Evolutionary conservation across 768 basidiomycete genomes (phyloP).

Genomic region (Boletus reticulatus): DNA sequence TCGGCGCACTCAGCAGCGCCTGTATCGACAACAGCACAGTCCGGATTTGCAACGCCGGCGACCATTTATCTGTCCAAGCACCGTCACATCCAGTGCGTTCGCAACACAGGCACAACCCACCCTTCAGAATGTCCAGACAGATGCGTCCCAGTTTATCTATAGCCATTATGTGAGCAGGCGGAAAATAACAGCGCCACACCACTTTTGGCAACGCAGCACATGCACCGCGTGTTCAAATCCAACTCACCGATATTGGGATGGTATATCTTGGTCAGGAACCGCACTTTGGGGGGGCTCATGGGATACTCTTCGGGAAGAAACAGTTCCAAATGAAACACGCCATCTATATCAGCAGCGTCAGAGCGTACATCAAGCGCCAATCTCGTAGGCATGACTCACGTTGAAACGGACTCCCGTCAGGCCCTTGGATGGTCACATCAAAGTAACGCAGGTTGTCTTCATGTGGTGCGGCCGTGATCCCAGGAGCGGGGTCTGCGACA

Average conservation of each 20-base stretch:
- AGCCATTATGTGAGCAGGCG: slow-evolving; percentile 21
- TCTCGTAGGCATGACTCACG: slow-evolving; percentile 44
- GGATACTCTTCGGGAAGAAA: slow-evolving; percentile 99
- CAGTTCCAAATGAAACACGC: slow-evolving; percentile 92
- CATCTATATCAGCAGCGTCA: slow-evolving; percentile 51
- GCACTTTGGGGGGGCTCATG: slow-evolving; percentile 98
- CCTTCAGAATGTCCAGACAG: slow-evolving; percentile 97
- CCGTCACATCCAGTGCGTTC: not conserved
- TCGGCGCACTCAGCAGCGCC: slow-evolving; percentile 93
- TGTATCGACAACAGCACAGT: slow-evolving; percentile 96
- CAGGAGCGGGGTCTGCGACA: slow-evolving; percentile 94
- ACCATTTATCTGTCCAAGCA: slow-evolving; percentile 85
- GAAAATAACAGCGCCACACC: slow-evolving; percentile 14
- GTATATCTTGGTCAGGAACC: slow-evolving; percentile 97
- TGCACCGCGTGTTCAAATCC: not conserved
- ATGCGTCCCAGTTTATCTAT: slow-evolving; percentile 97
- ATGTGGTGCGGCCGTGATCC: slow-evolving; percentile 92
- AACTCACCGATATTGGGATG: slow-evolving; percentile 96
- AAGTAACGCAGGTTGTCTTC: slow-evolving; percentile 99
- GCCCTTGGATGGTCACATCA: slow-evolving; percentile 95
- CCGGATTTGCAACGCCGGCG: slow-evolving; percentile 96
- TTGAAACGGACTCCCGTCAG: slow-evolving; percentile 90
- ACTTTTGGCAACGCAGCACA: not conserved
- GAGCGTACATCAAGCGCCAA: not conserved
- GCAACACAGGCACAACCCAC: slow-evolving; percentile 39